phyloP scores from a whole-genome alignment of 768 basidiomycete species.

The Tephrocybe sp. region DNA sequence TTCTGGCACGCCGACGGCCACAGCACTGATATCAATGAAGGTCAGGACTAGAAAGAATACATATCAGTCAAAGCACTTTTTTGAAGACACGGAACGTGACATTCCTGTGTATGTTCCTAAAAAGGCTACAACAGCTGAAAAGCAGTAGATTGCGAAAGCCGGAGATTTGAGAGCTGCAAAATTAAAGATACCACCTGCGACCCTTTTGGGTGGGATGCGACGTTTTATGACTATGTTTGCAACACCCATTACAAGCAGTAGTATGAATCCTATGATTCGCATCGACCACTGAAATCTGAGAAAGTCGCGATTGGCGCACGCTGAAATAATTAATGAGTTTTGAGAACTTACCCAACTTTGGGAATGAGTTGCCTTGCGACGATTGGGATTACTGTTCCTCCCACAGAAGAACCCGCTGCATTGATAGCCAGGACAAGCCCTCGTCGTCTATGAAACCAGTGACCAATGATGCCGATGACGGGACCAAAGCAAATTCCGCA shows the following conservation, averaged over 20 bases:
- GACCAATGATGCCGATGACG: slow-evolving; percentile 48
- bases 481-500: slow-evolving; percentile 44
- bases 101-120: slow-evolving; percentile 64
- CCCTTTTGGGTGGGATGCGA: slow-evolving; percentile 51
- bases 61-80: neutral
- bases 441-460: slow-evolving; percentile 63
- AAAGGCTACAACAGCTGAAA: slow-evolving; percentile 46
- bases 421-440: slow-evolving; percentile 54
- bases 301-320: too few relatives aligned
- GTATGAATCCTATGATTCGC: slow-evolving; percentile 61
- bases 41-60: slow-evolving; percentile 45
- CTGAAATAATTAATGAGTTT: neutral
- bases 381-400: slow-evolving; percentile 65
- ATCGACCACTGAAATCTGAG: slow-evolving; percentile 69
- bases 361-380: slow-evolving; percentile 51
- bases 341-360: slow-evolving; percentile 46
- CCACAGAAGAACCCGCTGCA: slow-evolving; percentile 57
- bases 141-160: slow-evolving; percentile 52
- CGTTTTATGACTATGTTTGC: slow-evolving; percentile 47
- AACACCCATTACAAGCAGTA: slow-evolving; percentile 46
- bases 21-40: slow-evolving; percentile 56
- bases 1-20: slow-evolving; percentile 40
- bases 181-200: slow-evolving; percentile 56
- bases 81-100: slow-evolving; percentile 10
- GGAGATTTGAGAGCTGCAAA: slow-evolving; percentile 40